phyloP scores from a whole-genome alignment of 257 asterid genomes.

The Jacaranda mimosifolia region DNA sequence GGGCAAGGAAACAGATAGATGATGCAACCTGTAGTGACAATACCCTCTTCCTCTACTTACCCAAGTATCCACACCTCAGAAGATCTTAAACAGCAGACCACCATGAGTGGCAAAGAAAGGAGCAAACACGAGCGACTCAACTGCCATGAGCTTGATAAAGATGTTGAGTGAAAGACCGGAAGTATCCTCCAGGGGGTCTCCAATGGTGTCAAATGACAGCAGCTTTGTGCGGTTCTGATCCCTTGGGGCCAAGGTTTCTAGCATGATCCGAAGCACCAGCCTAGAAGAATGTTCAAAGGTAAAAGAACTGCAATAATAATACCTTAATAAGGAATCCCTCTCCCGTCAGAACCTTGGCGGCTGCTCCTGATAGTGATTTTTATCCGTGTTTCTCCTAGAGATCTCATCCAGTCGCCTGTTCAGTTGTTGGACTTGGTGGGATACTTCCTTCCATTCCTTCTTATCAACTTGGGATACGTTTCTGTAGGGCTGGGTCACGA shows the following conservation, averaged over 20 bases:
- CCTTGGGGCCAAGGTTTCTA: constrained; percentile 67
- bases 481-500: no score
- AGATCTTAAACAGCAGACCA: constrained; percentile 61
- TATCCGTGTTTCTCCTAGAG: no score
- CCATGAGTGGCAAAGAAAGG: constrained; percentile 80
- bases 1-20: constrained; percentile 10
- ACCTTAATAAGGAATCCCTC: constrained; percentile 52
- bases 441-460: no score
- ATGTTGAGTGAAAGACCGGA: constrained; percentile 78
- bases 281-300: constrained; percentile 30
- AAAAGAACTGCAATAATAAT: not conserved
- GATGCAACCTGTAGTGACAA: not conserved
- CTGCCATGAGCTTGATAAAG: constrained; percentile 81
- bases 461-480: no score
- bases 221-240: constrained; percentile 81
- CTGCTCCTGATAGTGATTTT: no score
- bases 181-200: constrained; percentile 72
- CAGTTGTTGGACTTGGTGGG: no score
- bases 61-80: constrained; percentile 17
- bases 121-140: constrained; percentile 76
- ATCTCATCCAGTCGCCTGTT: no score
- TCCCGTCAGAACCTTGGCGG: no score
- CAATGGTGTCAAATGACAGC: constrained; percentile 79
- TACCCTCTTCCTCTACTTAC: not conserved
- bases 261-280: constrained; percentile 77